Conservation (phyloP, 1,284 basidiomycete species). For the Rhodotorula sp. region DNA sequence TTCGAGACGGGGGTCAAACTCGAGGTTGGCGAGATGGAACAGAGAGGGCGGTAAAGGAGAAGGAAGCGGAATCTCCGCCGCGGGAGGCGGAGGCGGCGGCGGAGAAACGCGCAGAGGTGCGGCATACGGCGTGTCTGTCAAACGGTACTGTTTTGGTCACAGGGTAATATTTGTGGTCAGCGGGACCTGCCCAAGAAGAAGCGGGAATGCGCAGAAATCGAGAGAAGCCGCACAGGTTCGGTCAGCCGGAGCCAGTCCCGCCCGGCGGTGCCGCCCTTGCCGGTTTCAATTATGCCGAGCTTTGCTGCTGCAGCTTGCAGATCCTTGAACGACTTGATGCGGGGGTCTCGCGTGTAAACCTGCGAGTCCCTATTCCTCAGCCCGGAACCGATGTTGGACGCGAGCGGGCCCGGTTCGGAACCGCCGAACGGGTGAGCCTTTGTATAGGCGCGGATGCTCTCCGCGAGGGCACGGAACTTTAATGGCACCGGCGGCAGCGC, state of each 20-base stretch:
- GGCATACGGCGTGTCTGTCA: background rate
- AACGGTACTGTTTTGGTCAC: background rate
- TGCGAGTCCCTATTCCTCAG: background rate
- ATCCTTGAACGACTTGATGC: background rate
- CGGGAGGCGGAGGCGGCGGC: background rate
- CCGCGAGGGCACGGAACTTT: conserved; percentile 6
- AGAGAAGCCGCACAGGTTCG: background rate
- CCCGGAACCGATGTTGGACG: background rate
- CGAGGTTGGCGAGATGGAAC: conserved; percentile 1
- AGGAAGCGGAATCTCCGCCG: background rate
- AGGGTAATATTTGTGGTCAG: background rate
- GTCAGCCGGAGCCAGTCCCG: background rate
- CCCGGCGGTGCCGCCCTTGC: background rate
- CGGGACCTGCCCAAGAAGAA: background rate
- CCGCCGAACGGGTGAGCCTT: background rate
- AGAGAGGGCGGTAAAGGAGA: background rate
- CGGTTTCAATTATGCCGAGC: background rate
- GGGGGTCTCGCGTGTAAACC: background rate
- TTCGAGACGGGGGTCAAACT: background rate
- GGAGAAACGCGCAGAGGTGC: background rate
- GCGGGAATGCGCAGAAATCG: background rate
- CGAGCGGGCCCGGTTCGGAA: background rate
- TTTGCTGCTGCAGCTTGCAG: background rate
- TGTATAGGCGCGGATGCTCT: background rate
- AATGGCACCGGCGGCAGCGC: background rate